phyloP scores from a whole-genome alignment of 768 basidiomycete genomes.

The Boletus rufocinnamomeus region DNA sequence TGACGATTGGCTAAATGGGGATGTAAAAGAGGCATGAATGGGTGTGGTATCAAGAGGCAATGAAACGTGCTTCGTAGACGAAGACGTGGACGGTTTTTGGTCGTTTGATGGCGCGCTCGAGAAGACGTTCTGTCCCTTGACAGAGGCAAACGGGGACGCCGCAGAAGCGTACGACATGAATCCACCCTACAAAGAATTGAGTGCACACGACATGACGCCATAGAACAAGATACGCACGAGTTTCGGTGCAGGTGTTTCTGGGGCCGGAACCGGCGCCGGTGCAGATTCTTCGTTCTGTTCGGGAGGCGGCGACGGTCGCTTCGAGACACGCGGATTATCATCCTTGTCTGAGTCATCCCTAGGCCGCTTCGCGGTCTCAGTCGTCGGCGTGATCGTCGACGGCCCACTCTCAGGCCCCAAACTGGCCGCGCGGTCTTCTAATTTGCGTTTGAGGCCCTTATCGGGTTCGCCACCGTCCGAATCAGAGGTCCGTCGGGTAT shows the following conservation, averaged over 20 bases:
- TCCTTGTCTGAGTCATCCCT: slow-evolving; percentile 65
- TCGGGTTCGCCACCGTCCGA: slow-evolving; percentile 52
- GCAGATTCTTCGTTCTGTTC: slow-evolving; percentile 40
- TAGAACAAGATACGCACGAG: slow-evolving; percentile 41
- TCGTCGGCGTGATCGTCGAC: slow-evolving; percentile 24
- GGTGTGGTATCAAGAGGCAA: slow-evolving; percentile 26
- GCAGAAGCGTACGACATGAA: slow-evolving; percentile 81
- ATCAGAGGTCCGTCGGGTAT: slow-evolving; percentile 38
- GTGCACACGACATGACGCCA: slow-evolving; percentile 12
- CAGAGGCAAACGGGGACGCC: slow-evolving; percentile 70
- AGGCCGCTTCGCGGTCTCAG: slow-evolving; percentile 54
- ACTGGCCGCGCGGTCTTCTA: slow-evolving; percentile 66
- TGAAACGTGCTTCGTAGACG: slow-evolving; percentile 22
- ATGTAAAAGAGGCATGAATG: slow-evolving; percentile 24
- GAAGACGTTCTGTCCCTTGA: slow-evolving; percentile 66
- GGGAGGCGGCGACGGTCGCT: slow-evolving; percentile 70
- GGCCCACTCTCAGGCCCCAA: slow-evolving; percentile 46
- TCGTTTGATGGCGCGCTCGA: slow-evolving; percentile 22
- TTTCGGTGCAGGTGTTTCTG: slow-evolving; percentile 42
- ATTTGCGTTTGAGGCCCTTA: slow-evolving; percentile 70
- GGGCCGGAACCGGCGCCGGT: slow-evolving; percentile 2
- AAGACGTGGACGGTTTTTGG: slow-evolving; percentile 35
- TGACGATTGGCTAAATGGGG: slow-evolving; percentile 24
- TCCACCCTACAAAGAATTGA: slow-evolving; percentile 49
- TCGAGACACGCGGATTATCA: slow-evolving; percentile 60